Evolutionary conservation across 345 rosid genomes (phyloP), one percentile per base, ranked within the genome.

Genomic region (Geranium rotundifolium): DNA sequence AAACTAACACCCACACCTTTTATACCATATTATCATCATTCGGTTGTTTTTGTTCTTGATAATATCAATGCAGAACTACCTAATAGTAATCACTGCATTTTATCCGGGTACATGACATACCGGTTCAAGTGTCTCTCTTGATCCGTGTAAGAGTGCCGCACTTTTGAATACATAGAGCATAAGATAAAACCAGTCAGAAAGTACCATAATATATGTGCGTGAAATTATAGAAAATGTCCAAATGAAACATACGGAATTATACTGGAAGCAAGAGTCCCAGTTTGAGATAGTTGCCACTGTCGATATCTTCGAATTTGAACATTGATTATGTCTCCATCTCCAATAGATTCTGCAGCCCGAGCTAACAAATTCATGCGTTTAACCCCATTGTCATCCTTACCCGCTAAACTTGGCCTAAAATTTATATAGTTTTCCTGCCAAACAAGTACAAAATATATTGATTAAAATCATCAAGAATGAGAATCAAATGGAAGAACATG

Each of bases 381-480:
- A 65, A 82, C 18, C 69, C 85, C 90, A 64, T 55, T 66, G 34
- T 88, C 97, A 76, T 90, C 99, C 71, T 85, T 90, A 29, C 75
- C 84, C 34, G 69, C 58, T 56, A 84, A 81, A 77, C 79, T 72
- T 61, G 95, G 97, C 75, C 87, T 81, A 69, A 90, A 90, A 72
- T 93, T 93, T 63, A 93, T 65, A 82, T 93, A 93, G 65, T 93
- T 93, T 78, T 93, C 99, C 99, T 93, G 89, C 79, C 62, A 78
- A 9, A 23, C 31, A 17, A 63, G 19, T 14, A 46, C 3, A 46
- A 46, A 46, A 9, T 46, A 14, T 2, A 46, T 9, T 46, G 13
- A 46, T 9, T 9, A 46, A 46, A 46, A 46, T 9, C 52, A 46
- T 46, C 15, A 46, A 46, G 52, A 46, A 46, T 46, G 52, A 46